Conservation (phyloP, 2,329 filamentous ascomycete genomes). For the Cladophialophora psammophila region DNA sequence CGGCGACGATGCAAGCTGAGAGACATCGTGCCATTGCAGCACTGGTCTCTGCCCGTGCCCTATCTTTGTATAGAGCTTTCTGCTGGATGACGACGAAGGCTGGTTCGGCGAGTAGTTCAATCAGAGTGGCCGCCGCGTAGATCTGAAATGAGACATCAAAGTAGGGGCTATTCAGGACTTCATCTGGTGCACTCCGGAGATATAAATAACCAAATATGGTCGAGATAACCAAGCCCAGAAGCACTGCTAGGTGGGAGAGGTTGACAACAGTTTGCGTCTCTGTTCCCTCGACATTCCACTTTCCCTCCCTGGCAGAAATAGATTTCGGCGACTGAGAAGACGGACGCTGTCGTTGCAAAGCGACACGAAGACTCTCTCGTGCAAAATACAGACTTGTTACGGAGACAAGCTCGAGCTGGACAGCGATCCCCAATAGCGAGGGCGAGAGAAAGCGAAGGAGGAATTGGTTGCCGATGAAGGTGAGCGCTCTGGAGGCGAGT, state of each 20-base stretch:
- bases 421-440: conserved; percentile 80
- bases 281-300: conserved; percentile 36
- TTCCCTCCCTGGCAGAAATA: neutral
- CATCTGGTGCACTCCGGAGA: conserved; percentile 60
- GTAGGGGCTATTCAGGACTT: conserved; percentile 66
- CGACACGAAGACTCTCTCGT: conserved; percentile 87
- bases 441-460: conserved; percentile 89
- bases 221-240: conserved; percentile 71
- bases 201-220: conserved; percentile 72
- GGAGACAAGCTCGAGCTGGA: conserved; percentile 91
- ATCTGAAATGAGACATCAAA: conserved; percentile 64
- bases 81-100: conserved; percentile 88
- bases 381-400: conserved; percentile 95
- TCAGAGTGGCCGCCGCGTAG: conserved; percentile 64
- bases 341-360: conserved; percentile 76
- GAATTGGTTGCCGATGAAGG: conserved; percentile 90
- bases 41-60: conserved; percentile 81
- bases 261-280: conserved; percentile 80
- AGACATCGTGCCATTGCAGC: conserved; percentile 81
- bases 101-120: conserved; percentile 87
- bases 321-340: conserved; percentile 18
- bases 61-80: conserved; percentile 77
- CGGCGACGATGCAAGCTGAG: conserved; percentile 73
- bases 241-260: conserved; percentile 79
- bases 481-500: conserved; percentile 83